phyloP scores from a whole-genome alignment of 2,329 filamentous ascomycete genomes.

The Botryotinia convoluta region DNA sequence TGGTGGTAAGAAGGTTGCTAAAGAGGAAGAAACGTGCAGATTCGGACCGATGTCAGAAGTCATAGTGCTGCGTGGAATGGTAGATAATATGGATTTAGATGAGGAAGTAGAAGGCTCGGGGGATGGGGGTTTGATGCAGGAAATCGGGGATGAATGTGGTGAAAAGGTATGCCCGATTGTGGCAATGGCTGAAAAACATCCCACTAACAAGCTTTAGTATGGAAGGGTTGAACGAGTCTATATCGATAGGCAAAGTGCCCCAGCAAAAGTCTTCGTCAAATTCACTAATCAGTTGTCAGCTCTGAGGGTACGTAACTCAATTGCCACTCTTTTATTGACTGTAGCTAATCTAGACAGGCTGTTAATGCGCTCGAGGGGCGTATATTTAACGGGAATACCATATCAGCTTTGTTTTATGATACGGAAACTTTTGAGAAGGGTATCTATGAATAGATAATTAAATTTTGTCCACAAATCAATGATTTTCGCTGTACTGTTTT shows the following conservation, averaged over 20 bases:
- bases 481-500: neutral
- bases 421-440: slow-evolving; percentile 76
- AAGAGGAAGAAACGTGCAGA: slow-evolving; percentile 48
- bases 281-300: slow-evolving; percentile 86
- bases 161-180: slow-evolving; percentile 58
- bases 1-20: slow-evolving; percentile 58
- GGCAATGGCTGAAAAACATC: slow-evolving; percentile 13
- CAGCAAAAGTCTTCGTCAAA: slow-evolving; percentile 79
- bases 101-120: slow-evolving; percentile 67
- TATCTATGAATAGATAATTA: slow-evolving; percentile 43
- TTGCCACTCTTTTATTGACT: slow-evolving; percentile 6
- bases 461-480: neutral
- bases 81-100: slow-evolving; percentile 77
- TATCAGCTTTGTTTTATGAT: slow-evolving; percentile 80
- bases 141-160: slow-evolving; percentile 92
- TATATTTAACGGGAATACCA: slow-evolving; percentile 82
- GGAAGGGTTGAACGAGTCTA: slow-evolving; percentile 78
- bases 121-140: slow-evolving; percentile 71
- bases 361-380: slow-evolving; percentile 87
- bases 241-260: slow-evolving; percentile 60
- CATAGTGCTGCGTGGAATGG: slow-evolving; percentile 78
- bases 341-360: slow-evolving; percentile 53
- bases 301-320: slow-evolving; percentile 61
- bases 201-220: slow-evolving; percentile 52
- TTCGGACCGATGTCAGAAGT: slow-evolving; percentile 78